Evolutionary conservation across 2,329 filamentous ascomycete genomes (phyloP).

Genomic region (Neurospora crassa): DNA sequence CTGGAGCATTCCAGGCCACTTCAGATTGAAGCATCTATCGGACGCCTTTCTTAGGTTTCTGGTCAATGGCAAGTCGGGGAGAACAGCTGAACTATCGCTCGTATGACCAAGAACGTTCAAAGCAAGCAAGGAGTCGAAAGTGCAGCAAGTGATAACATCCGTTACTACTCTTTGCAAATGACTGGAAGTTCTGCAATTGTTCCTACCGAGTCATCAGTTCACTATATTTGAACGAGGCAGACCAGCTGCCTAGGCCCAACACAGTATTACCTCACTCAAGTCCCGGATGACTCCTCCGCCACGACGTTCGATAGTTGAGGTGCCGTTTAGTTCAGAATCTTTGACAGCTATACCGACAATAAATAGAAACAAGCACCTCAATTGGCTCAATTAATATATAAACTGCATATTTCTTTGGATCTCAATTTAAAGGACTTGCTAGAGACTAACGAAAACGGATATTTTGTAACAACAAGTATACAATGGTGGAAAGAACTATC

Average conservation of each 20-base stretch:
- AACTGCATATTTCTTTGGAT: neutral
- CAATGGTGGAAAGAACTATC: too few relatives aligned
- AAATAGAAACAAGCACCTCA: constrained; percentile 36
- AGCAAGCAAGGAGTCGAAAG: constrained; percentile 26
- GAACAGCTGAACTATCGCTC: constrained; percentile 26
- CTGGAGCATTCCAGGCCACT: too few relatives aligned
- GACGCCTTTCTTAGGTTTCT: constrained; percentile 20
- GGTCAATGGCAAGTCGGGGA: constrained; percentile 23
- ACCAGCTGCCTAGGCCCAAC: constrained; percentile 30
- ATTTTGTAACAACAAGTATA: constrained; percentile 5
- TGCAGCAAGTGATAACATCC: constrained; percentile 23
- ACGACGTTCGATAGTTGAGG: constrained; percentile 28
- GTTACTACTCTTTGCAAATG: constrained; percentile 26
- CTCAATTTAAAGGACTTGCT: neutral
- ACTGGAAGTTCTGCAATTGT: constrained; percentile 21
- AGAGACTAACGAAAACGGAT: neutral
- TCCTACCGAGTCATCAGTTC: constrained; percentile 24
- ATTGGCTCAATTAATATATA: constrained; percentile 28
- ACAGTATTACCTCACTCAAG: constrained; percentile 30
- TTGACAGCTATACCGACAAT: constrained; percentile 32
- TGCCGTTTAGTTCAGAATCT: constrained; percentile 29
- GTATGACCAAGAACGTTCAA: constrained; percentile 27
- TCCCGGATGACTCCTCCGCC: constrained; percentile 23
- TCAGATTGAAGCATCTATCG: too few relatives aligned
- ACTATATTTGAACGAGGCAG: constrained; percentile 27